Conservation (phyloP, 441 rosid genomes). For the Croton setiger region DNA sequence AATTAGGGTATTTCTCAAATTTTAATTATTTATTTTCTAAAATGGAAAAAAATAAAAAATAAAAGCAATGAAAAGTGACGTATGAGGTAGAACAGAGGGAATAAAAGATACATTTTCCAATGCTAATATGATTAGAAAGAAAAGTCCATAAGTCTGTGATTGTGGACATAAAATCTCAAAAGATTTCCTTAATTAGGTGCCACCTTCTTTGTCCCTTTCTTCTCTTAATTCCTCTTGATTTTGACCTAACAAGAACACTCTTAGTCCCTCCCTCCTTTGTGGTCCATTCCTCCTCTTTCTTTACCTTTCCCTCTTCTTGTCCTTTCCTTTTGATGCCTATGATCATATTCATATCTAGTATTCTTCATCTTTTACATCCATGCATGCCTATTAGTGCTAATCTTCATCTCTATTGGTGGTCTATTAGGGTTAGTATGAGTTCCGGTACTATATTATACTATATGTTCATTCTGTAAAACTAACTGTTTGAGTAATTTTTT, state of each 20-base stretch:
- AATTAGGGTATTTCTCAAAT: too few relatives aligned
- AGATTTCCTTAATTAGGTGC: slow-evolving; percentile 68
- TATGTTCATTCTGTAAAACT: too few relatives aligned
- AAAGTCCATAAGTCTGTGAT: slow-evolving; percentile 17
- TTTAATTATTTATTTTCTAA: too few relatives aligned
- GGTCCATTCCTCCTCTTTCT: slow-evolving; percentile 27
- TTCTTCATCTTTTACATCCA: slow-evolving; percentile 15
- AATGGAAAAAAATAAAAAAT: too few relatives aligned
- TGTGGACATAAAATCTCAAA: slow-evolving; percentile 41
- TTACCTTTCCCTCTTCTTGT: neutral
- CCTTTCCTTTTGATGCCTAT: neutral
- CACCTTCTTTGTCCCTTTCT: slow-evolving; percentile 43
- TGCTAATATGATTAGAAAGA: slow-evolving; percentile 18
- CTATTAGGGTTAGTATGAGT: too few relatives aligned
- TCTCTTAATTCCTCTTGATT: slow-evolving; percentile 29
- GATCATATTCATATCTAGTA: neutral
- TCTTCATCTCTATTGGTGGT: too few relatives aligned
- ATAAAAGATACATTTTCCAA: too few relatives aligned
- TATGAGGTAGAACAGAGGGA: too few relatives aligned
- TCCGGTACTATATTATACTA: too few relatives aligned
- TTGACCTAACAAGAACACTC: slow-evolving; percentile 28
- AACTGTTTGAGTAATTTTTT: too few relatives aligned
- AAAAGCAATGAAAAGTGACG: too few relatives aligned
- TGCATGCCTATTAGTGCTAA: slow-evolving; percentile 10
- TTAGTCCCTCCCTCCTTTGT: slow-evolving; percentile 24